A percentile compares a stretch with the other conserved stretches of the same genome.
Conservation (phyloP, 2,329 filamentous ascomycete genomes). For the Ceratocystis papillata region DNA sequence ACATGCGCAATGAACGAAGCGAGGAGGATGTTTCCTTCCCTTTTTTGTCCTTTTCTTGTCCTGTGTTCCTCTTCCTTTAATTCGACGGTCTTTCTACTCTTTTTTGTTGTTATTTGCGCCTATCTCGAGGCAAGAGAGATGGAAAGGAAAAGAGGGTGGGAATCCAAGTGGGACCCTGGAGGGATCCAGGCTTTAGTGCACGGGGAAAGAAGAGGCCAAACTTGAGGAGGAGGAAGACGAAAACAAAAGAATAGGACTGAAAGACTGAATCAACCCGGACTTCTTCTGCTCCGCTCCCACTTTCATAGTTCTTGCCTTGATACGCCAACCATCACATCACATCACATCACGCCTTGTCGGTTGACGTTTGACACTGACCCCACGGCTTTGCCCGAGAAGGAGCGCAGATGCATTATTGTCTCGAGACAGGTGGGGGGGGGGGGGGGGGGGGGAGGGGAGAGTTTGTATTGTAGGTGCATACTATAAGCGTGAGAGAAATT, state of each 20-base stretch:
- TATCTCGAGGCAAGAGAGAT: not conserved
- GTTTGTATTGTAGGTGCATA: too few species aligned
- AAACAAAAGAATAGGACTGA: not conserved
- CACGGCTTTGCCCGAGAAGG: conserved; percentile 9
- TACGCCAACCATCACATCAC: not conserved
- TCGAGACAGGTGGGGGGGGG: not conserved
- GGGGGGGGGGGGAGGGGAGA: too few species aligned
- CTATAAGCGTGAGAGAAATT: too few species aligned
- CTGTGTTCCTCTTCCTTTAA: not conserved
- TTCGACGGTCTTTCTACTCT: not conserved
- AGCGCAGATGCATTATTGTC: conserved; percentile 1
- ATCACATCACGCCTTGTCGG: not conserved
- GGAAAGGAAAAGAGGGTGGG: not conserved
- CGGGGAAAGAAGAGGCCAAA: not conserved
- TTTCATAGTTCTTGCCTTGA: not conserved
- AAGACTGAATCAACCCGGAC: not conserved
- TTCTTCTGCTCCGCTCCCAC: not conserved
- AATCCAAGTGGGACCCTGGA: not conserved
- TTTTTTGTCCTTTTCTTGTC: not conserved
- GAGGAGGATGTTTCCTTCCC: too few species aligned
- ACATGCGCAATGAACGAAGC: not conserved
- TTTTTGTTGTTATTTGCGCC: not conserved
- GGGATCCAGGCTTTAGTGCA: not conserved
- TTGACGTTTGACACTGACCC: conserved; percentile 9
- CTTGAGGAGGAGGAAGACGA: not conserved